Evolutionary conservation across 1,284 basidiomycete genomes (phyloP).

Genomic region (Pseudozyma thailandica): DNA sequence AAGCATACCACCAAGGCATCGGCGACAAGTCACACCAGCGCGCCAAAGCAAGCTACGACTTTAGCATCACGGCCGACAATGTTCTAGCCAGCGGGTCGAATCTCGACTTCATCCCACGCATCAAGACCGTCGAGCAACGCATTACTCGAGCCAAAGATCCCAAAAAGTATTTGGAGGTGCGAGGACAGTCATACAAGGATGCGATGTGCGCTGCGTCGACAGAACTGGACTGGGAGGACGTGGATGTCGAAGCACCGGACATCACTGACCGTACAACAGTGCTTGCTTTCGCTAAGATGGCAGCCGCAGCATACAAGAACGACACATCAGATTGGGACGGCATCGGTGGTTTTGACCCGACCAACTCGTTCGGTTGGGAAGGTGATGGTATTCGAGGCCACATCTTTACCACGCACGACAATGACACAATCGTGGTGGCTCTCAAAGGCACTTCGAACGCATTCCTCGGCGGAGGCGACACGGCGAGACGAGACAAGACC

Average conservation of each 20-base stretch:
- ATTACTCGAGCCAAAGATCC: constrained; percentile 39
- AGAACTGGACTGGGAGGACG: constrained; percentile 70
- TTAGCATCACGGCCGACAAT: constrained; percentile 31
- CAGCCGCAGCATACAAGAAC: constrained; percentile 82
- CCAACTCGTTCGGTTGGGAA: constrained; percentile 92
- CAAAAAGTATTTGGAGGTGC: constrained; percentile 39
- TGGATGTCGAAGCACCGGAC: constrained; percentile 73
- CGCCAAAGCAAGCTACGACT: constrained; percentile 31
- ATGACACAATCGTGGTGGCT: constrained; percentile 85
- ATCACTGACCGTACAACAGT: constrained; percentile 81
- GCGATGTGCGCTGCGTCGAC: constrained; percentile 42
- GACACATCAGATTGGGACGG: constrained; percentile 45
- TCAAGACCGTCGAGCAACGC: constrained; percentile 36
- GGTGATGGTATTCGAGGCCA: constrained; percentile 90
- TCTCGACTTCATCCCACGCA: constrained; percentile 33
- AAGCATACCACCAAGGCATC: constrained; percentile 47
- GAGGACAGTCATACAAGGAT: constrained; percentile 37
- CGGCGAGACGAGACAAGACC: constrained; percentile 87
- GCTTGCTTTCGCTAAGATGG: constrained; percentile 89
- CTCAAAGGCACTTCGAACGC: constrained; percentile 93
- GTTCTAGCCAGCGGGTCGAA: constrained; percentile 12
- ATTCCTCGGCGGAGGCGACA: constrained; percentile 82
- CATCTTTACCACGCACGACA: constrained; percentile 73
- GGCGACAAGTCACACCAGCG: constrained; percentile 35
- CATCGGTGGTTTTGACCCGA: constrained; percentile 66